A percentile compares a stretch with the other conserved stretches of the same genome.
These are phyloP conservation scores for Tolypocladium pustulatum DNA, from an alignment of 2,329 filamentous ascomycete species.

Conservation along the genomic window DNA sequence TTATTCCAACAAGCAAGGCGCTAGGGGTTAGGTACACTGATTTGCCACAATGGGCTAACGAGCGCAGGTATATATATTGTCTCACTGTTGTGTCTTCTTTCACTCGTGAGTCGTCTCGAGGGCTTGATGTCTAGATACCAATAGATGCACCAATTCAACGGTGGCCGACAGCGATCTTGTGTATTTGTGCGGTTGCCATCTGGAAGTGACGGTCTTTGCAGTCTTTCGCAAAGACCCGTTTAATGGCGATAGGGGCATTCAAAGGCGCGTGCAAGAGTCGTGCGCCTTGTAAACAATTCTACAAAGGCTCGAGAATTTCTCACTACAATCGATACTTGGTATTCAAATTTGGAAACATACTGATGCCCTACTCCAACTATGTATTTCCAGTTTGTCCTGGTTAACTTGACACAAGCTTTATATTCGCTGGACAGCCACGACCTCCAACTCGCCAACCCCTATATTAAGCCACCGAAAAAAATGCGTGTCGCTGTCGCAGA, in stretches of 20 bases:
- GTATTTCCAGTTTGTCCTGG: neutral
- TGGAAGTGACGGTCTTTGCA: neutral
- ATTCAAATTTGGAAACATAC: neutral
- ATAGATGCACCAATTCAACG: neutral
- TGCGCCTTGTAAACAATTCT: too few species aligned
- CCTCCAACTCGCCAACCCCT: neutral
- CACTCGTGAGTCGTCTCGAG: neutral
- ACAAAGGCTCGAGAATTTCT: too few species aligned
- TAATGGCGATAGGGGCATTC: neutral
- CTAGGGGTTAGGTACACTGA: conserved; percentile 13
- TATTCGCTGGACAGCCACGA: neutral
- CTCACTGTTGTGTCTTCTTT: neutral
- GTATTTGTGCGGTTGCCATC: neutral
- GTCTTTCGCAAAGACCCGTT: neutral
- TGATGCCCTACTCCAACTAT: neutral
- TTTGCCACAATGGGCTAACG: neutral
- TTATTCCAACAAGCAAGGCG: conserved; percentile 20
- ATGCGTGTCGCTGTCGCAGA: neutral
- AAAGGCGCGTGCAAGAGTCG: too few species aligned
- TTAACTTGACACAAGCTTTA: neutral
- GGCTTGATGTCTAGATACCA: neutral
- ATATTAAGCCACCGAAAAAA: neutral
- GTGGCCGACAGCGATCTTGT: neutral
- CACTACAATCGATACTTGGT: neutral
- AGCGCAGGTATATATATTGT: neutral